phyloP scores from a whole-genome alignment of 1,139 yeast species.

The Geotrichum aggregatum region DNA sequence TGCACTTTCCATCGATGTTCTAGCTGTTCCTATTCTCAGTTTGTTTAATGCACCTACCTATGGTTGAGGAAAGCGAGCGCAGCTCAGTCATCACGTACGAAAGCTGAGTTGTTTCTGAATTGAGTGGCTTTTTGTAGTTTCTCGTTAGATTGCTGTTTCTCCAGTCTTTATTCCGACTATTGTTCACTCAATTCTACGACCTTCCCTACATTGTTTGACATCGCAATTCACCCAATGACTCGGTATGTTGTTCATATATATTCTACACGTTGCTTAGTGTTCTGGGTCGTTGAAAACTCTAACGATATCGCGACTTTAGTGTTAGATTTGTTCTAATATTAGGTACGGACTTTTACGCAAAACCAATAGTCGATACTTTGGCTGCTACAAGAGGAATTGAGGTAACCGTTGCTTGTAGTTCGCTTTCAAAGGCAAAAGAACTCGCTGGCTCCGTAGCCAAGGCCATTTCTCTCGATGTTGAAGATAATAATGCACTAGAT shows the following conservation, averaged over 20 bases:
- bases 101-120: no score
- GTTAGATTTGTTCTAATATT: slow-evolving; percentile 59
- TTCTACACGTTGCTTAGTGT: no score
- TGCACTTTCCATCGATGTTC: no score
- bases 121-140: background rate
- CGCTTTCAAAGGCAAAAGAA: slow-evolving; percentile 76
- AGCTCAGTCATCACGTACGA: no score
- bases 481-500: slow-evolving; percentile 71
- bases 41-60: no score
- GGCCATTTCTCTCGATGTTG: slow-evolving; percentile 85
- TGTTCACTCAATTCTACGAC: background rate
- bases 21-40: no score
- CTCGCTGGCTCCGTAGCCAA: slow-evolving; percentile 77
- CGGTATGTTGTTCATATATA: no score
- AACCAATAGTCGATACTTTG: slow-evolving; percentile 93
- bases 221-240: no score
- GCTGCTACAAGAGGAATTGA: slow-evolving; percentile 71
- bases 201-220: no score
- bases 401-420: slow-evolving; percentile 90
- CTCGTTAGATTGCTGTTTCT: background rate
- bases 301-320: no score
- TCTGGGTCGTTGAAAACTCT: no score
- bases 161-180: background rate
- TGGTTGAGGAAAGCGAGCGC: no score
- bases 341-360: slow-evolving; percentile 97